These are phyloP conservation scores for Venturia carpophila DNA, from an alignment of 2,329 filamentous ascomycete genomes.

Conservation along the genomic window DNA sequence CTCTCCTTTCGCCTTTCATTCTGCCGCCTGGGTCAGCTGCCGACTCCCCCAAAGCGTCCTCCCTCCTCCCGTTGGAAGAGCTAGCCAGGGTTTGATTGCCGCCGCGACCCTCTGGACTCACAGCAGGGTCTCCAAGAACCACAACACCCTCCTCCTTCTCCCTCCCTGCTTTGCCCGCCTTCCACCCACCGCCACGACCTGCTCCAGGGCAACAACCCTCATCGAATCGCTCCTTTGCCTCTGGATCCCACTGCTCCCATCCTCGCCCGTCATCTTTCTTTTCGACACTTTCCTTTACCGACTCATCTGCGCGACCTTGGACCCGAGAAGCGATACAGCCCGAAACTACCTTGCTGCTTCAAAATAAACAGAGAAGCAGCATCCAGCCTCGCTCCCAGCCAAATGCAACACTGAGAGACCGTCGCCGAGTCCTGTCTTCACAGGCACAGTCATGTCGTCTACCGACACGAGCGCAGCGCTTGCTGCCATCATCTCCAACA, in stretches of 20 bases:
- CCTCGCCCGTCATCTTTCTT: background rate
- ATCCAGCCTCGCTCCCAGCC: background rate
- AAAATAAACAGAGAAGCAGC: background rate
- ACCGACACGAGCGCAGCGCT: constrained; percentile 32
- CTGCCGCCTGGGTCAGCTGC: background rate
- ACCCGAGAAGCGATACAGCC: background rate
- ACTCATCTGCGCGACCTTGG: background rate
- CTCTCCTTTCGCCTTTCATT: background rate
- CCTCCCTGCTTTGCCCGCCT: background rate
- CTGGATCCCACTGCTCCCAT: background rate
- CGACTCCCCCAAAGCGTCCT: background rate
- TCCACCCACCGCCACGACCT: too few relatives aligned
- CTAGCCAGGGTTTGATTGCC: constrained; percentile 1
- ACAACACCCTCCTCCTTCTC: background rate
- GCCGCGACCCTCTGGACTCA: background rate
- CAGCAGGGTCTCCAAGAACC: background rate
- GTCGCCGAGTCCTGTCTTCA: background rate
- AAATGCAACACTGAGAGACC: background rate
- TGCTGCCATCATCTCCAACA: constrained; percentile 39
- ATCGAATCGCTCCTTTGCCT: background rate
- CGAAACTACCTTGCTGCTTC: background rate
- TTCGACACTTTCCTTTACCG: background rate
- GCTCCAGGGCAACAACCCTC: background rate
- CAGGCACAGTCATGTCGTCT: background rate
- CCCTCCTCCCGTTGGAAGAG: constrained; percentile 2